Percentiles rank a stretch among this genome's conserved stretches.
Conservation (phyloP, 768 basidiomycete species). For the Naganishia onofrii region DNA sequence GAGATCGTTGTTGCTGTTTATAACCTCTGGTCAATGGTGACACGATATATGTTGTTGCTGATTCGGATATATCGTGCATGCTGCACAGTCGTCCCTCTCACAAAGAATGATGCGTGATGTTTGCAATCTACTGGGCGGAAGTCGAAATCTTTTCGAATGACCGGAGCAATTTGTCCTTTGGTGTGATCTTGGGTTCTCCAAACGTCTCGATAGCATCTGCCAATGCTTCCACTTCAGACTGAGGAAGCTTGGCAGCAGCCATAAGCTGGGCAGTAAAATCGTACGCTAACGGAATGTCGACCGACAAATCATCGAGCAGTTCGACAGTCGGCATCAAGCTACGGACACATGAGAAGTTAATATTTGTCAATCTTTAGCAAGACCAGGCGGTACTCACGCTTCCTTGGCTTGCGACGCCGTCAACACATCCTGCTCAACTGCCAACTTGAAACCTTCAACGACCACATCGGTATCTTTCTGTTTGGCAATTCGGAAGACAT, state of each 20-base stretch:
- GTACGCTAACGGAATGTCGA: slow-evolving; percentile 86
- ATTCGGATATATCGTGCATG: slow-evolving; percentile 11
- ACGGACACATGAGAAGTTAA: background rate
- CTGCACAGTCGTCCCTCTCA: background rate
- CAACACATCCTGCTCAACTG: slow-evolving; percentile 63
- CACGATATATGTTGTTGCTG: slow-evolving; percentile 18
- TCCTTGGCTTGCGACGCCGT: slow-evolving; percentile 63
- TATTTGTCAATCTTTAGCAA: slow-evolving; percentile 27
- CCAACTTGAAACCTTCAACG: slow-evolving; percentile 68
- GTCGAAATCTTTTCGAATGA: slow-evolving; percentile 8
- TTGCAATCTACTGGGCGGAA: background rate
- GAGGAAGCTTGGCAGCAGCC: slow-evolving; percentile 39
- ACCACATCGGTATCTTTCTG: slow-evolving; percentile 75
- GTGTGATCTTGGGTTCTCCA: slow-evolving; percentile 50
- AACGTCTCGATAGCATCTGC: slow-evolving; percentile 50
- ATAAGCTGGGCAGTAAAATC: slow-evolving; percentile 71
- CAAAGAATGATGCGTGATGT: background rate
- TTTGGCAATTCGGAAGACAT: slow-evolving; percentile 72
- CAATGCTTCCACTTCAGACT: slow-evolving; percentile 45
- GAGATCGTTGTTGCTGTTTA: slow-evolving; percentile 18
- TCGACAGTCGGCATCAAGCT: slow-evolving; percentile 68
- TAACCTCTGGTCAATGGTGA: background rate
- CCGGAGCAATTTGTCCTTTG: slow-evolving; percentile 51
- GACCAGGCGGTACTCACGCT: slow-evolving; percentile 29
- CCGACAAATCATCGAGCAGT: slow-evolving; percentile 78